Percentiles rank a stretch among this genome's conserved stretches.
Evolutionary conservation across 169 alveolate species (phyloP).

Genomic region (Eimeria tenella): DNA sequence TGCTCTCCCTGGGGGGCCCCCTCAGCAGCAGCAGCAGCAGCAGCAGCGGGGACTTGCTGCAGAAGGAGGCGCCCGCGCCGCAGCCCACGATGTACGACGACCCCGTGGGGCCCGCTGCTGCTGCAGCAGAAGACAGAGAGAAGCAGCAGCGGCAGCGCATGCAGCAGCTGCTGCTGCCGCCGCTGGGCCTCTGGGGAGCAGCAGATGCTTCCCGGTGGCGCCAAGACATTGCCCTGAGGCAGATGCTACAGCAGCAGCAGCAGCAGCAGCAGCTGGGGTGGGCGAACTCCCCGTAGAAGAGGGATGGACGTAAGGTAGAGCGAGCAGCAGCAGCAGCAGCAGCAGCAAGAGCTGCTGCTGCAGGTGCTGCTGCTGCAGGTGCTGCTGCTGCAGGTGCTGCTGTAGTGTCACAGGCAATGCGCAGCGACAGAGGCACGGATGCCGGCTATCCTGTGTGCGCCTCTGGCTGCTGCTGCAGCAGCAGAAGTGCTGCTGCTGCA

Average conservation of each 20-base stretch:
- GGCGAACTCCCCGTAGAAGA: neutral
- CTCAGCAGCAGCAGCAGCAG: too few species aligned
- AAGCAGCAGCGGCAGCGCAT: neutral
- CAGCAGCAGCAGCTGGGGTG: neutral
- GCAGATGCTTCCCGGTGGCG: neutral
- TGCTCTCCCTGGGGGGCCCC: neutral
- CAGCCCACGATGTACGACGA: conserved; percentile 18
- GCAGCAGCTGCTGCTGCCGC: conserved; percentile 33
- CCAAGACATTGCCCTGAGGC: neutral
- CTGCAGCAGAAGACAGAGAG: neutral
- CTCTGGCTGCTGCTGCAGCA: neutral
- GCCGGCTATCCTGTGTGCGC: neutral
- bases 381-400: conserved; percentile 11
- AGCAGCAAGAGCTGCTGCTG: neutral
- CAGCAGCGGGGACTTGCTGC: neutral
- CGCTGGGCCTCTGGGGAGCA: neutral
- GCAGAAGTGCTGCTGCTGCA: neutral
- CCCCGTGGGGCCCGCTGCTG: neutral
- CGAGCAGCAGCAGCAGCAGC: neutral
- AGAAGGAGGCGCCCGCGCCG: conserved; percentile 1
- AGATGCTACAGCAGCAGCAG: neutral
- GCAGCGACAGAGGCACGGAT: neutral
- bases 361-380: conserved; percentile 2
- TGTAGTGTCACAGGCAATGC: neutral
- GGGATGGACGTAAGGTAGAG: neutral